Base-by-base conservation (phyloP, 176 grass and related monocot species). In the Oryza longistaminata region DNA sequence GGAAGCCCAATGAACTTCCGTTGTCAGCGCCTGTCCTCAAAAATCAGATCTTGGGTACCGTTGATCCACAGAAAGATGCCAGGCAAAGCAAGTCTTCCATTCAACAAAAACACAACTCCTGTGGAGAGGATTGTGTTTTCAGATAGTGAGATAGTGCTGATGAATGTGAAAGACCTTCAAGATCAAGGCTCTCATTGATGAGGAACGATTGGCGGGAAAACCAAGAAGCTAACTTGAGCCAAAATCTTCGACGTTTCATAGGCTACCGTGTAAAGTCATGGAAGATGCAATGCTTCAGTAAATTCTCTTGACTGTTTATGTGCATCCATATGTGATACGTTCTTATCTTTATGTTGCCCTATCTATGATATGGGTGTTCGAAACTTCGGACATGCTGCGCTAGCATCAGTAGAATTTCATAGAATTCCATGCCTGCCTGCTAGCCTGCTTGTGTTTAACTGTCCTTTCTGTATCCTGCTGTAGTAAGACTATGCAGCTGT, bases 71-170 rank as follows among this genome's bases (percentile, higher is more conserved):
- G 75, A 83, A 80, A 87, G 43, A 74, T 13, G 6, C 9, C 45
- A 52, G 35, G 3, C 34, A 74, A 53, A 49, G 33, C 81, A 90
- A 74, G 64, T 64, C 7, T 76, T 68, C 80, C 14, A n/a, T 39
- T 48, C 66, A 84, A 64, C 62, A 71, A 75, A n/a, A 75, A 70
- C 35, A 3, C 6, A 40, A 66, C 53, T 80, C 31, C 37, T 50
- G 2, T 78, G 34, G 71, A 94, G 58, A 92, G 58, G 0, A 12
- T 87, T 27, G 58, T 91, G 24, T 85, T 97, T 88, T 92, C 87
- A 74, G 95, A 95, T 50, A 95, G 95, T n/a, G 95, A 97, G 95
- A 91, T 40, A 97, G 92, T 4, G 89, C 80, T 26, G 91, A 95
- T 0, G 92, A 97, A 80, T 8, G 52, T 14, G 77, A 84, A 60